Evolutionary conservation across 148 eudicot genomes (phyloP).

Genomic region (Bassia scoparia): DNA sequence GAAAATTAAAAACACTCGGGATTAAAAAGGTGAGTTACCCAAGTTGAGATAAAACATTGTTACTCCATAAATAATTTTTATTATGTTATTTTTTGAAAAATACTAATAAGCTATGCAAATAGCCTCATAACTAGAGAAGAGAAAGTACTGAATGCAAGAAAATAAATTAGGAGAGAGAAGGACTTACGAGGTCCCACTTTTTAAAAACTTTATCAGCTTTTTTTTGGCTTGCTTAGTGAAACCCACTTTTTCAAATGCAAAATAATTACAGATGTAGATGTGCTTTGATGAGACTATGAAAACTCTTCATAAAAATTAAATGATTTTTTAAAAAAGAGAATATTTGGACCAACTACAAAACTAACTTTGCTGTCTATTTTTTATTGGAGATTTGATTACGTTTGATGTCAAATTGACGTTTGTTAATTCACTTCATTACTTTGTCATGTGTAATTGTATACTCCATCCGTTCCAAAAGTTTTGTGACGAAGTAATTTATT

Average conservation of each 20-base stretch:
- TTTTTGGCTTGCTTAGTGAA: neutral
- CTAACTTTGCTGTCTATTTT: neutral
- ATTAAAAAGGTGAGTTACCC: slow-evolving; percentile 6
- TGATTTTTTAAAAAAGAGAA: too few relatives aligned
- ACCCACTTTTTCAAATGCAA: slow-evolving; percentile 17
- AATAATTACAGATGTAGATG: slow-evolving; percentile 20
- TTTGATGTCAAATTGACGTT: neutral
- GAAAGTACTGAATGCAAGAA: too few relatives aligned
- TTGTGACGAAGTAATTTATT: too few relatives aligned
- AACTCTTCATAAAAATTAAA: neutral
- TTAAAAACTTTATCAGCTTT: slow-evolving; percentile 38
- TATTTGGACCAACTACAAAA: slow-evolving; percentile 3
- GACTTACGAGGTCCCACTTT: slow-evolving; percentile 45
- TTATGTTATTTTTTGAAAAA: too few relatives aligned
- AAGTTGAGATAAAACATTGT: neutral
- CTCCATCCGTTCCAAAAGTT: too few relatives aligned
- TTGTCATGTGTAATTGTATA: too few relatives aligned
- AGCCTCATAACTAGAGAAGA: slow-evolving; percentile 17
- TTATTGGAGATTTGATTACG: neutral
- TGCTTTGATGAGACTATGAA: slow-evolving; percentile 14
- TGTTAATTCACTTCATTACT: too few relatives aligned
- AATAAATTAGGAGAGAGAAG: slow-evolving; percentile 21
- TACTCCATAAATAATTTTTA: slow-evolving; percentile 10
- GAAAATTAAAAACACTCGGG: neutral
- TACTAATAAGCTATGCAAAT: neutral